Conservation (phyloP, 352 stramenopile species). For the Phytophthora hybrid region DNA sequence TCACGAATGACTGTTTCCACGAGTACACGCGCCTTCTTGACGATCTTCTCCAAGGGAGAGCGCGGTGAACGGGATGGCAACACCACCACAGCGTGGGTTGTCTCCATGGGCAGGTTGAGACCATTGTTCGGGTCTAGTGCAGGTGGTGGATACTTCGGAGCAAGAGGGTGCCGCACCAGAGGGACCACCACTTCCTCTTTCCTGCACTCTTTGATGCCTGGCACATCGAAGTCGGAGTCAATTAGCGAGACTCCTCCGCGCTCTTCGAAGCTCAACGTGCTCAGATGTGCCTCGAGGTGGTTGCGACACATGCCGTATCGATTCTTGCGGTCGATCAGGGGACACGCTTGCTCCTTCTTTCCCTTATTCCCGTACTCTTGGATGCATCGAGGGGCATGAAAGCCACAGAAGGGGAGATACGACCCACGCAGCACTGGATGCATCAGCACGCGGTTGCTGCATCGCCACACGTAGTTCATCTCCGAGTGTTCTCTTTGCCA, state of each 20-base stretch:
- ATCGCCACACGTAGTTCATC: slow-evolving; percentile 63
- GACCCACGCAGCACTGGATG: slow-evolving; percentile 62
- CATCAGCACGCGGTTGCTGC: slow-evolving; percentile 64
- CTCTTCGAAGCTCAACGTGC: slow-evolving; percentile 56
- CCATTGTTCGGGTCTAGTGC: neutral
- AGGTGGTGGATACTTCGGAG: slow-evolving; percentile 55
- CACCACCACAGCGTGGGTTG: slow-evolving; percentile 28
- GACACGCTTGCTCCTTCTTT: slow-evolving; percentile 45
- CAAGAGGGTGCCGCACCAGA: slow-evolving; percentile 55
- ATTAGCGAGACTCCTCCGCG: slow-evolving; percentile 51
- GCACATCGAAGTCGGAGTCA: slow-evolving; percentile 72
- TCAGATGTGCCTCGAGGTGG: slow-evolving; percentile 72
- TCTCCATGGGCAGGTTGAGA: slow-evolving; percentile 22
- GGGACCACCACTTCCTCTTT: slow-evolving; percentile 32
- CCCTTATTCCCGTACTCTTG: slow-evolving; percentile 62
- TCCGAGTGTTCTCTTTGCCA: slow-evolving; percentile 75
- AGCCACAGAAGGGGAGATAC: slow-evolving; percentile 74
- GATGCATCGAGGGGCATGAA: slow-evolving; percentile 67
- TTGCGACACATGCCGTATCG: slow-evolving; percentile 76
- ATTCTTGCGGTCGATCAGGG: slow-evolving; percentile 63
- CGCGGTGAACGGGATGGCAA: slow-evolving; percentile 14
- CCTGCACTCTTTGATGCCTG: slow-evolving; percentile 66
- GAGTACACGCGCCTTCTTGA: slow-evolving; percentile 18
- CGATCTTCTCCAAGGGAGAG: slow-evolving; percentile 14
- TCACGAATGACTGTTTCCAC: slow-evolving; percentile 6